These are phyloP conservation scores for Akebia trifoliata DNA, from an alignment of 164 flowering plant genomes.

Conservation along the genomic window DNA sequence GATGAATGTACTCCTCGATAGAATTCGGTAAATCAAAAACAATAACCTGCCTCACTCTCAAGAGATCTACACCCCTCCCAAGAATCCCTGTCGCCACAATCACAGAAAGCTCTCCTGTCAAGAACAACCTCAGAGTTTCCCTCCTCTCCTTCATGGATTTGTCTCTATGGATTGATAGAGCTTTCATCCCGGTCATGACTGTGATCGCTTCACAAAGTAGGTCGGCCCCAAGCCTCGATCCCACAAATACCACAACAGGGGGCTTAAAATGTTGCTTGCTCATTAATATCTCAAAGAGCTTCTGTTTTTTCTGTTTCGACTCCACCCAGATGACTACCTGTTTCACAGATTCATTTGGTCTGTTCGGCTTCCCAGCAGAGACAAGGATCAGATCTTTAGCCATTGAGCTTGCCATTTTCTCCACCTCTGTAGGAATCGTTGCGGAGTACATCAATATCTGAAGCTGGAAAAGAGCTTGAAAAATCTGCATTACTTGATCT, in stretches of 20 bases:
- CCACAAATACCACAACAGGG: slow-evolving; percentile 83
- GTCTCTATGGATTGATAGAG: slow-evolving; percentile 81
- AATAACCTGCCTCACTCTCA: slow-evolving; percentile 76
- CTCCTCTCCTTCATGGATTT: slow-evolving; percentile 91
- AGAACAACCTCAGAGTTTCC: slow-evolving; percentile 55
- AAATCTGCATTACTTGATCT: slow-evolving; percentile 87
- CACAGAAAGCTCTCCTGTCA: slow-evolving; percentile 69
- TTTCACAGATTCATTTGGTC: slow-evolving; percentile 60
- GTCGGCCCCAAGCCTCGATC: slow-evolving; percentile 84
- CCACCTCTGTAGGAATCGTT: slow-evolving; percentile 62
- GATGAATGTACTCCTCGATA: slow-evolving; percentile 83
- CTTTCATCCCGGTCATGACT: slow-evolving; percentile 54
- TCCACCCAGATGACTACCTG: slow-evolving; percentile 89
- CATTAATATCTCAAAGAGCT: slow-evolving; percentile 73
- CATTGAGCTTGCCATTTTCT: slow-evolving; percentile 57
- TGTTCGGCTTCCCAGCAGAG: slow-evolving; percentile 58
- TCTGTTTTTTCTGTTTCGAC: slow-evolving; percentile 78
- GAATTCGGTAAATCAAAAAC: slow-evolving; percentile 93
- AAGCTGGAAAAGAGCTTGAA: slow-evolving; percentile 62
- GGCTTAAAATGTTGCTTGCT: slow-evolving; percentile 85
- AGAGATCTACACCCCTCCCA: slow-evolving; percentile 82
- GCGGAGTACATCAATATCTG: slow-evolving; percentile 88
- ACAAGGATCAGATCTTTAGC: slow-evolving; percentile 40
- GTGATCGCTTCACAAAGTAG: slow-evolving; percentile 75
- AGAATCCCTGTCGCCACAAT: slow-evolving; percentile 84